Evolutionary conservation across 2,329 filamentous ascomycete genomes (phyloP).

Genomic region (Colletotrichum shisoi): DNA sequence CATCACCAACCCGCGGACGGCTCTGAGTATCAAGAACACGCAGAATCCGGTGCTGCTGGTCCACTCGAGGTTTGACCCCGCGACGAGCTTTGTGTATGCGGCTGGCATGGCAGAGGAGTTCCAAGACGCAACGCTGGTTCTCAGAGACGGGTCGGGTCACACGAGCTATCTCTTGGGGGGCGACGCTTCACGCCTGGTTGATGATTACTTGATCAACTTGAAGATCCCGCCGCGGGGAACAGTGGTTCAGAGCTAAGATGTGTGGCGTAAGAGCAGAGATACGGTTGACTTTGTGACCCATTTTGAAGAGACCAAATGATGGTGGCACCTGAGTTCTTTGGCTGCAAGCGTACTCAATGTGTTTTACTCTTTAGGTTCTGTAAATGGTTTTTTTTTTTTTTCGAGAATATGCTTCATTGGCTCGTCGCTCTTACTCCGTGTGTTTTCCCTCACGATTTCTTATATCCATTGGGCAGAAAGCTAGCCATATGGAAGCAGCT

Average conservation of each 20-base stretch:
- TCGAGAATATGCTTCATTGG: too few relatives aligned
- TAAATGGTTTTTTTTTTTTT: too few relatives aligned
- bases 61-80: constrained; percentile 28
- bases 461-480: too few relatives aligned
- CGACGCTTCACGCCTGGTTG: constrained; percentile 24
- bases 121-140: constrained; percentile 12
- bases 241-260: constrained; percentile 5
- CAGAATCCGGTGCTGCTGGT: constrained; percentile 27
- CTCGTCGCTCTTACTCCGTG: too few relatives aligned
- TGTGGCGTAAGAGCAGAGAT: too few relatives aligned
- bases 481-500: too few relatives aligned
- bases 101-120: constrained; percentile 32
- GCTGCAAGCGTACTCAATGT: too few relatives aligned
- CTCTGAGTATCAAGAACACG: constrained; percentile 20
- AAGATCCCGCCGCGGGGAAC: constrained; percentile 29
- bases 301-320: too few relatives aligned
- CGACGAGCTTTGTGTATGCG: constrained; percentile 29
- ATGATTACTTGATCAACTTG: constrained; percentile 25
- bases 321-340: too few relatives aligned
- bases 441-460: too few relatives aligned
- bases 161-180: constrained; percentile 27
- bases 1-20: constrained; percentile 27
- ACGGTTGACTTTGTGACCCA: neutral
- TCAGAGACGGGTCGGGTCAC: constrained; percentile 32
- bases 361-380: too few relatives aligned